These are phyloP conservation scores for Plasmodium cynomolgi DNA, from an alignment of 169 alveolate species.

Conservation along the genomic window DNA sequence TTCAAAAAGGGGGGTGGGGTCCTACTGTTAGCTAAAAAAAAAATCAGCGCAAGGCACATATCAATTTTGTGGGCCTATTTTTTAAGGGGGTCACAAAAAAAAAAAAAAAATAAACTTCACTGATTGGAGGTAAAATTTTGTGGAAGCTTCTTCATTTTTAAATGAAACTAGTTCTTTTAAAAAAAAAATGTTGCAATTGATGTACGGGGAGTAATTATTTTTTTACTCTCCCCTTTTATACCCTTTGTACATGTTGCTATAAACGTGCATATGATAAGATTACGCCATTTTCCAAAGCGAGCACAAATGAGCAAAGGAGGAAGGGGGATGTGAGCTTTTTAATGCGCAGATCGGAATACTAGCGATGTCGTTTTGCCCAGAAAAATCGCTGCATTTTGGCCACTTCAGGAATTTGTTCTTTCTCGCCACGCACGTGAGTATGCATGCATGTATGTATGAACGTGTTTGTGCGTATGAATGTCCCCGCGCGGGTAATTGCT, in stretches of 20 bases:
- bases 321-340: neutral
- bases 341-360: neutral
- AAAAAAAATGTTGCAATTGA: neutral
- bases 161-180: neutral
- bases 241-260: neutral
- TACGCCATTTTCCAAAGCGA: neutral
- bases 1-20: neutral
- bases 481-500: neutral
- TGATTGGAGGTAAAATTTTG: neutral
- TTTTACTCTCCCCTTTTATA: neutral
- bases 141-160: slow-evolving; percentile 1
- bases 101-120: neutral
- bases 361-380: neutral
- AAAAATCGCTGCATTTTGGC: neutral
- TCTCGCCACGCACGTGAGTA: neutral
- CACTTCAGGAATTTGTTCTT: neutral
- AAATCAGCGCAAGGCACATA: neutral
- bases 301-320: neutral
- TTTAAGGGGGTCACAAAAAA: neutral
- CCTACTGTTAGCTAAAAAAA: neutral
- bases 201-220: neutral
- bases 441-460: neutral
- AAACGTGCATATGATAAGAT: neutral
- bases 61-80: neutral
- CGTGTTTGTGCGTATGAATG: neutral